Conservation (phyloP, 2,329 filamentous ascomycete genomes). For the Macrophomina tecta region DNA sequence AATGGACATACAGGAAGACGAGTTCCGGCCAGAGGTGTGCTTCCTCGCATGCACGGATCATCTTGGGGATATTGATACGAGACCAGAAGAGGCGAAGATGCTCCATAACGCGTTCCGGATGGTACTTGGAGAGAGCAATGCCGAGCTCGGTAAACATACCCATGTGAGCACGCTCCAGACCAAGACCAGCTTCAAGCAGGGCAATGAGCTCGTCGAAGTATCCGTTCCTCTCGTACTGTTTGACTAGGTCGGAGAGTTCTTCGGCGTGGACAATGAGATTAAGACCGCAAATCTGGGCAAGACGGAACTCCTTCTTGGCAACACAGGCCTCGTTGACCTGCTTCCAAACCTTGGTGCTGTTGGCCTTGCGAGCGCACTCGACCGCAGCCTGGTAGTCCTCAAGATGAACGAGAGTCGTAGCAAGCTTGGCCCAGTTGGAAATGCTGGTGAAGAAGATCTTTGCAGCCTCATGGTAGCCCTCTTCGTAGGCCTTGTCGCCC, state of each 20-base stretch:
- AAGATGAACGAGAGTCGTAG: slow-evolving; percentile 95
- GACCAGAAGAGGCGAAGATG: slow-evolving; percentile 99
- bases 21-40: slow-evolving; percentile 97
- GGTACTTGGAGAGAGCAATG: slow-evolving; percentile 91
- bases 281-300: slow-evolving; percentile 97
- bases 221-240: slow-evolving; percentile 94
- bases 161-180: slow-evolving; percentile 75
- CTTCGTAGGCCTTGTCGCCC: slow-evolving; percentile 95
- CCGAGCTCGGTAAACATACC: slow-evolving; percentile 95
- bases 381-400: slow-evolving; percentile 97
- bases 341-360: slow-evolving; percentile 99
- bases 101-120: slow-evolving; percentile 96
- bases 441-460: slow-evolving; percentile 99
- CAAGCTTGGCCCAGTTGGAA: slow-evolving; percentile 99
- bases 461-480: slow-evolving; percentile 91
- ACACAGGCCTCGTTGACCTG: slow-evolving; percentile 97
- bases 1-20: slow-evolving; percentile 97
- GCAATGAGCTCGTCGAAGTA: slow-evolving; percentile 98
- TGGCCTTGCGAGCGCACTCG: slow-evolving; percentile 96
- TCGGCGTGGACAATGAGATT: slow-evolving; percentile 98
- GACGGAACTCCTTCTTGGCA: slow-evolving; percentile 96
- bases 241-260: slow-evolving; percentile 88
- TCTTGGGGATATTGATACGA: slow-evolving; percentile 96
- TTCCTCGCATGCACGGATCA: slow-evolving; percentile 91
- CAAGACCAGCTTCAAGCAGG: slow-evolving; percentile 91